Evolutionary conservation across 2,329 filamentous ascomycete species (phyloP).

Genomic region (Bertia moriformis): DNA sequence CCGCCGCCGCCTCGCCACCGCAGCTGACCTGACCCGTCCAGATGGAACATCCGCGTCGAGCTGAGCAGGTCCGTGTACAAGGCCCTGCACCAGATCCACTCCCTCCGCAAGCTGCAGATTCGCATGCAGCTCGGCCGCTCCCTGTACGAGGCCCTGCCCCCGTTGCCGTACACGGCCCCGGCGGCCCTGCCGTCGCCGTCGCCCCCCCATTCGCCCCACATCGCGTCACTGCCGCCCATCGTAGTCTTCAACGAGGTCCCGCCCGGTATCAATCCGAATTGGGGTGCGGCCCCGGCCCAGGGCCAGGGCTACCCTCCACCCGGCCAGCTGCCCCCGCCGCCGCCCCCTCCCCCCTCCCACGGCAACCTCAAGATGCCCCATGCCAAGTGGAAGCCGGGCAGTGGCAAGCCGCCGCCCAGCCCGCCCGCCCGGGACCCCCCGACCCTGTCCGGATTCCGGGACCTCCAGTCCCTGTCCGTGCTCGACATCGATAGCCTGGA

Average conservation of each 20-base stretch:
- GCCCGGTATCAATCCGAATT: neutral
- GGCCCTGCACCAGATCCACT: constrained; percentile 34
- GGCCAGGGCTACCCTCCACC: too few species aligned
- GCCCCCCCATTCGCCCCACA: constrained; percentile 10
- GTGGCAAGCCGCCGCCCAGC: constrained; percentile 17
- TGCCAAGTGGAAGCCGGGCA: constrained; percentile 18
- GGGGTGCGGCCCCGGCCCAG: too few species aligned
- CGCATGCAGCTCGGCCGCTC: constrained; percentile 43
- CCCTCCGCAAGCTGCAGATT: constrained; percentile 37
- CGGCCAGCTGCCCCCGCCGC: constrained; percentile 8
- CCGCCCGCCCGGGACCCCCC: constrained; percentile 22
- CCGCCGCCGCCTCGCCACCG: neutral
- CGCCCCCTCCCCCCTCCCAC: constrained; percentile 10
- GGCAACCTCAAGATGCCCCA: constrained; percentile 15
- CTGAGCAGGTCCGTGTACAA: constrained; percentile 42
- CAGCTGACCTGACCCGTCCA: constrained; percentile 10
- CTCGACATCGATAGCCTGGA: constrained; percentile 47
- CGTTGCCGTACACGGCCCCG: constrained; percentile 19
- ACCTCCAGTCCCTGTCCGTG: constrained; percentile 34
- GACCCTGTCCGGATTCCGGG: constrained; percentile 41
- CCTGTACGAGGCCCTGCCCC: constrained; percentile 32
- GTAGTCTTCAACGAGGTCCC: constrained; percentile 1
- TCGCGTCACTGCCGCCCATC: constrained; percentile 2
- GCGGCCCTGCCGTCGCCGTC: constrained; percentile 5
- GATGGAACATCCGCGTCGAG: constrained; percentile 52